Evolutionary conservation across 2,329 filamentous ascomycete species (phyloP), one percentile per base, ranked within the genome.

Genomic region (Aspergillus candidus): DNA sequence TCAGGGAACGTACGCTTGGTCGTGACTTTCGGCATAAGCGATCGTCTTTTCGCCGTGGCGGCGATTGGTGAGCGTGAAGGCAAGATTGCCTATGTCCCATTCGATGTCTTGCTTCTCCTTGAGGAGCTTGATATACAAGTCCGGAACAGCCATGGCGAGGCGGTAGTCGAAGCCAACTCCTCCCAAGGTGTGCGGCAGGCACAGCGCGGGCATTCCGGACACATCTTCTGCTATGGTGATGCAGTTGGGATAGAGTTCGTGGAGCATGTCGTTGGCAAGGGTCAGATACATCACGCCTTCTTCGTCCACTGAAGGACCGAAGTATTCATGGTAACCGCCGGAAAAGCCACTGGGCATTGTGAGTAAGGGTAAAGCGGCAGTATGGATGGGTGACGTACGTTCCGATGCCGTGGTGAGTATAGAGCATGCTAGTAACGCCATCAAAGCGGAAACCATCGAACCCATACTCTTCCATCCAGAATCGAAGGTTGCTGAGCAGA

Each of bases 381-480:
- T 11, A 18, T 7, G 31, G 29, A 27, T 29, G 15, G 22, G 14
- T 32, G 27, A 75, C 87, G 77, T 74, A 93, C 82, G 90, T 94
- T 74, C 93, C 93, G 68, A 98, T 95, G 37, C 93, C 93, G 63
- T 98, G 93, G 63, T 98, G 93, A 12, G 75, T 72, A 67, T 98
- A 98, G 45, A 98, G 83, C 89, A 98, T 98, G 71, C 90, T 96
- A 1, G 93, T 98, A 41, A 98, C 93, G 53, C 93, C 93, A 56
- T 98, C 93, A 59, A 98, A 98, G 34, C 93, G 82, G 77, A 97
- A 98, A 17, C 93, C 93, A 62, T 98, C 93, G 62, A 98, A 97
- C 33, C 82, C 74, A 61, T 96, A 98, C 69, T 96, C 90, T 44
- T 97, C 91, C 90, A 98, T 97, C 90, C 93, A 98, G 73, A 95